Conservation (phyloP, 192 early-diverging fungal species). For the Backusella liffmaniae region DNA sequence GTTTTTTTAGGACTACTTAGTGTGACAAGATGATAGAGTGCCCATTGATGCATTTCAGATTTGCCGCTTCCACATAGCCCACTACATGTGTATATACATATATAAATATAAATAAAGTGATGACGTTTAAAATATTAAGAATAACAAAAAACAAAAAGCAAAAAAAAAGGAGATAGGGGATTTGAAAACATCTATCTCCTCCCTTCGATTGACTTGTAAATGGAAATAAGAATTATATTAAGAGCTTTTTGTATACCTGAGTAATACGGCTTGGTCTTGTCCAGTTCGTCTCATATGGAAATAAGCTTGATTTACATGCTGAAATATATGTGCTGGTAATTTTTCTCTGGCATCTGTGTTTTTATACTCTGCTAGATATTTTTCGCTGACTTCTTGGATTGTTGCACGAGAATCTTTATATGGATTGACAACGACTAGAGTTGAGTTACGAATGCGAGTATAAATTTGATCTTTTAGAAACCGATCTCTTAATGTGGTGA, state of each 20-base stretch:
- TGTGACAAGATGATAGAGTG: slow-evolving; percentile 63
- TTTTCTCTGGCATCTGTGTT: slow-evolving; percentile 50
- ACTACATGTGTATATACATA: slow-evolving; percentile 18
- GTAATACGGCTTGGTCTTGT: slow-evolving; percentile 86
- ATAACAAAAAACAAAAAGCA: slow-evolving; percentile 1
- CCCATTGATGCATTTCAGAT: slow-evolving; percentile 65
- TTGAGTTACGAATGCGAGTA: slow-evolving; percentile 66
- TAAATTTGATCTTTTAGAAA: slow-evolving; percentile 59
- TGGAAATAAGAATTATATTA: not conserved
- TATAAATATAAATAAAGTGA: not conserved
- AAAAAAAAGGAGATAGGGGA: not conserved
- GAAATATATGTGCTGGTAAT: slow-evolving; percentile 80
- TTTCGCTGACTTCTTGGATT: slow-evolving; percentile 60
- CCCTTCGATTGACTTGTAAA: not conserved
- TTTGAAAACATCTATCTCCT: not conserved
- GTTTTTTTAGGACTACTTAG: slow-evolving; percentile 70
- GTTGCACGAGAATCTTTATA: slow-evolving; percentile 52
- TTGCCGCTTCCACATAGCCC: slow-evolving; percentile 28
- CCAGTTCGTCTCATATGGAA: slow-evolving; percentile 85
- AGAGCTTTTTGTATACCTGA: slow-evolving; percentile 59
- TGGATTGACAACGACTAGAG: slow-evolving; percentile 72
- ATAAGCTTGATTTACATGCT: slow-evolving; percentile 81
- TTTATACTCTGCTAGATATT: slow-evolving; percentile 75
- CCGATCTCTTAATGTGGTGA: slow-evolving; percentile 49
- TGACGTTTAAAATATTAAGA: not conserved